A percentile compares a stretch with the other conserved stretches of the same genome.
These are phyloP conservation scores for Ceratocystis destructans DNA, from an alignment of 2,329 filamentous ascomycete species.

Conservation along the genomic window DNA sequence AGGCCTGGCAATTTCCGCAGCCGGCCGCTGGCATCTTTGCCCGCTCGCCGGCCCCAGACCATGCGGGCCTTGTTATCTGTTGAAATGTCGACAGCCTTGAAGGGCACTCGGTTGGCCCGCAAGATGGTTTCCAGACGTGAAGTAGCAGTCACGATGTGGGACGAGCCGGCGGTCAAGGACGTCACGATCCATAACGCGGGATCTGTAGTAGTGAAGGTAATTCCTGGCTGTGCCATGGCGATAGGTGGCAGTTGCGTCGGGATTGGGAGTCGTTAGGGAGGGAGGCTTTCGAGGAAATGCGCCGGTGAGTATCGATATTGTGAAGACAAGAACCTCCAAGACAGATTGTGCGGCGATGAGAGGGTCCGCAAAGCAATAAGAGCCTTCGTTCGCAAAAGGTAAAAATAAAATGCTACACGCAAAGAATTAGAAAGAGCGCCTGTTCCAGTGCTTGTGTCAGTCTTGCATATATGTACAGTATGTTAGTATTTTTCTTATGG, in stretches of 20 bases:
- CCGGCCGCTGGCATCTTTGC: conserved; percentile 51
- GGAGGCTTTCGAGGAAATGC: not conserved
- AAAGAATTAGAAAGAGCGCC: too few species aligned
- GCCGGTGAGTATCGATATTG: not conserved
- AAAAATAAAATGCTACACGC: too few species aligned
- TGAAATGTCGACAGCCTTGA: conserved; percentile 81
- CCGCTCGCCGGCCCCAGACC: conserved; percentile 73
- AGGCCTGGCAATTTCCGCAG: conserved; percentile 71
- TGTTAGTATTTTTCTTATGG: too few species aligned
- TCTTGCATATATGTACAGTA: too few species aligned
- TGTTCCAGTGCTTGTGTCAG: too few species aligned
- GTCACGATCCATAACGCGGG: conserved; percentile 86
- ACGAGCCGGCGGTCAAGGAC: conserved; percentile 86
- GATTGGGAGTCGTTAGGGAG: not conserved
- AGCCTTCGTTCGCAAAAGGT: not conserved
- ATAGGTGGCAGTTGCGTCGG: conserved; percentile 18
- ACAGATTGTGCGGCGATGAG: not conserved
- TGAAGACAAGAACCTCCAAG: not conserved
- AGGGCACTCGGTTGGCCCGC: conserved; percentile 85
- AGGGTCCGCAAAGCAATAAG: not conserved
- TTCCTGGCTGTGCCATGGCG: conserved; percentile 22
- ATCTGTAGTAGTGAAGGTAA: conserved; percentile 43
- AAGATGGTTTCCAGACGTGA: conserved; percentile 93
- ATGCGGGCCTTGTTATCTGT: conserved; percentile 79
- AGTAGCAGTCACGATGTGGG: conserved; percentile 90